Percentiles rank a stretch among this genome's conserved stretches.
Evolutionary conservation across 2,329 filamentous ascomycete genomes (phyloP).

Genomic region (Fusarium subtropicale): DNA sequence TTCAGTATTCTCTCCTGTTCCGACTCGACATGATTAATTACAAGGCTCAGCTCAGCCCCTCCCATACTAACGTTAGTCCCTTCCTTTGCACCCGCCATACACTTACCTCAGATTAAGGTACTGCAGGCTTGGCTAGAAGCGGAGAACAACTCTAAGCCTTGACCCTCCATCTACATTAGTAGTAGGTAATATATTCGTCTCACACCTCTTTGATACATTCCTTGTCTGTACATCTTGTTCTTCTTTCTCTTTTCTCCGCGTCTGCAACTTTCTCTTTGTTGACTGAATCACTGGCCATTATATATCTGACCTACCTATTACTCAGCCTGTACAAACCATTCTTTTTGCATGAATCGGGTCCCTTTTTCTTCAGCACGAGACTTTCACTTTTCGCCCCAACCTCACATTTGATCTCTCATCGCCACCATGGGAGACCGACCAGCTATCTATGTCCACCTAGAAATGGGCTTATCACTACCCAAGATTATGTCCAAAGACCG

Average conservation of each 20-base stretch:
- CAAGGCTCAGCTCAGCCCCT: constrained; percentile 25
- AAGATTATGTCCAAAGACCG: constrained; percentile 58
- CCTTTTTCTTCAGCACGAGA: neutral
- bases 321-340: neutral
- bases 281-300: neutral
- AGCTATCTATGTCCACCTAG: constrained; percentile 61
- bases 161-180: neutral
- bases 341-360: neutral
- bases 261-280: neutral
- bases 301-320: neutral
- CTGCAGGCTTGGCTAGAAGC: constrained; percentile 25
- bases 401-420: neutral
- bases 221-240: neutral
- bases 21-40: neutral
- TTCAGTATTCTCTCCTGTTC: neutral
- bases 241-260: neutral
- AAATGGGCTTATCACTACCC: constrained; percentile 65
- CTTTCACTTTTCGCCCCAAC: neutral
- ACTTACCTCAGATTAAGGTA: constrained; percentile 24
- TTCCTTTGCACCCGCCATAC: constrained; percentile 4
- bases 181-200: constrained; percentile 16
- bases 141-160: constrained; percentile 38
- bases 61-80: neutral
- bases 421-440: constrained; percentile 46
- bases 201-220: constrained; percentile 1